phyloP scores from a whole-genome alignment of 2,329 filamentous ascomycete genomes.

The Coniochaeta sp. region DNA sequence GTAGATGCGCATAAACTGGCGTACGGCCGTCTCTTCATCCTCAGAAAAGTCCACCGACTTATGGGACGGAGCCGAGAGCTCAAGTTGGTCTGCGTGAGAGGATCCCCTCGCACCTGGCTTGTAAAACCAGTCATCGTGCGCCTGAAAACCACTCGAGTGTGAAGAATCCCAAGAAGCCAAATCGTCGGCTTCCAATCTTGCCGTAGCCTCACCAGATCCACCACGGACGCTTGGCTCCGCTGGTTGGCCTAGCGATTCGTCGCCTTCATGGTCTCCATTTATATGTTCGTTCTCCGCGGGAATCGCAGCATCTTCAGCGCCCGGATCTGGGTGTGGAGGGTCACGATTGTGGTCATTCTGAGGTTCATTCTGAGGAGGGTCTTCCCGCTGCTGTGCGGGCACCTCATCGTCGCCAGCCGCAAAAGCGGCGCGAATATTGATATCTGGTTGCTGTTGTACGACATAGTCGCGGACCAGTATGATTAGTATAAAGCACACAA shows the following conservation, averaged over 20 bases:
- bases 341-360: background rate
- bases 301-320: background rate
- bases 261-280: conserved; percentile 3
- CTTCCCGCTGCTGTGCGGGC: background rate
- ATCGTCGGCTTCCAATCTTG: background rate
- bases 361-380: background rate
- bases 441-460: conserved; percentile 91
- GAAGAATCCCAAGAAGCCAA: background rate
- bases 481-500: conserved; percentile 91
- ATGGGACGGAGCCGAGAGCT: background rate
- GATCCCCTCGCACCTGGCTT: background rate
- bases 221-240: no score
- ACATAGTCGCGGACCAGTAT: conserved; percentile 97
- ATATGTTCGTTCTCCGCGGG: background rate
- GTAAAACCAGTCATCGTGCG: background rate
- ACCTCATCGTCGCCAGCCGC: conserved; percentile 23
- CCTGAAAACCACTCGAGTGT: background rate
- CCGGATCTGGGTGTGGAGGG: background rate
- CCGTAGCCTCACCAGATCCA: background rate
- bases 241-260: background rate
- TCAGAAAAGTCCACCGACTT: background rate
- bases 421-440: conserved; percentile 69
- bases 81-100: background rate
- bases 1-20: conserved; percentile 41
- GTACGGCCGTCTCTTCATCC: conserved; percentile 20